phyloP scores from a whole-genome alignment of 495 filamentous ascomycete genomes.

The Daldinia childiae region DNA sequence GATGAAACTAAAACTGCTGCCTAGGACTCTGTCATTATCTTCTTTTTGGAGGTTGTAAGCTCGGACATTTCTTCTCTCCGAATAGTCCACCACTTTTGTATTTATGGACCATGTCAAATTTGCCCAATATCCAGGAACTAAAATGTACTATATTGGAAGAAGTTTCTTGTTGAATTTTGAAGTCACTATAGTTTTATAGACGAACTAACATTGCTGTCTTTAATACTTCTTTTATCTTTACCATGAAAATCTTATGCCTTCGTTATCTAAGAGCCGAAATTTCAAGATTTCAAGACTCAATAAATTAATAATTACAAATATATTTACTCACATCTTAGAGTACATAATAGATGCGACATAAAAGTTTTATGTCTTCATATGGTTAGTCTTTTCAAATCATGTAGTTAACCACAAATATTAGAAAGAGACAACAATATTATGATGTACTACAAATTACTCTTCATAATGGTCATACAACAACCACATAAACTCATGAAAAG shows the following conservation, averaged over 20 bases:
- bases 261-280: too few species aligned
- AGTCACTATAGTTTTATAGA: background rate
- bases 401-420: too few species aligned
- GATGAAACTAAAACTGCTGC: background rate
- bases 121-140: background rate
- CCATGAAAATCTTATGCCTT: background rate
- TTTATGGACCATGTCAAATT: background rate
- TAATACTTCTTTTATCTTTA: background rate
- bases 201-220: background rate
- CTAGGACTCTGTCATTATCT: background rate
- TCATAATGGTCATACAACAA: background rate
- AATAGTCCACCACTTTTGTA: background rate
- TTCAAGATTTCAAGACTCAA: too few species aligned
- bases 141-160: background rate
- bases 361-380: too few species aligned
- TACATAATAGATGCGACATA: too few species aligned
- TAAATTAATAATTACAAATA: too few species aligned
- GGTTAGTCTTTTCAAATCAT: too few species aligned
- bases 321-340: too few species aligned
- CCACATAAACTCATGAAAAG: background rate
- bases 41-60: background rate
- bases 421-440: too few species aligned
- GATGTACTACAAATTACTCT: too few species aligned
- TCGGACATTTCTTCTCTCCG: conserved; percentile 4
- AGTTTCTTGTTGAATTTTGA: background rate